phyloP scores from a whole-genome alignment of 148 eudicot species.

The Talinum fruticosum region DNA sequence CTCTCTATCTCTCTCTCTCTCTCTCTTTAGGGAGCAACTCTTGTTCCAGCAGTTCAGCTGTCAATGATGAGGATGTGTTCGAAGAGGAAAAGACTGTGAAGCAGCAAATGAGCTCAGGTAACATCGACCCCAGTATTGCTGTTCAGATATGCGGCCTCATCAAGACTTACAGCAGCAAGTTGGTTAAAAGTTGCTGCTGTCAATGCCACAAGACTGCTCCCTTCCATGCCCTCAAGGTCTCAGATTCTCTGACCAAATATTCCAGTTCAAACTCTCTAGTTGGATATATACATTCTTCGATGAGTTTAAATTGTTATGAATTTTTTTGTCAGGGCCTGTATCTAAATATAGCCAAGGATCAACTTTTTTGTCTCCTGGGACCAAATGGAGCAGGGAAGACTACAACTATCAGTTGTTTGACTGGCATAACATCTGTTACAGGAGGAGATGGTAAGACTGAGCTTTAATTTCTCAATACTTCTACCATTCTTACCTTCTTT shows the following conservation, averaged over 20 bases:
- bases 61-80: constrained; percentile 69
- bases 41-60: constrained; percentile 46
- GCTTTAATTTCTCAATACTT: background rate
- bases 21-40: constrained; percentile 9
- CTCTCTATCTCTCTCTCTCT: background rate
- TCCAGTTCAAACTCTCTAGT: background rate
- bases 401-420: constrained; percentile 75
- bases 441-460: constrained; percentile 70
- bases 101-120: constrained; percentile 46
- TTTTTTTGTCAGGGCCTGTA: constrained; percentile 55
- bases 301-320: too few species aligned
- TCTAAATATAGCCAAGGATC: constrained; percentile 67
- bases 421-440: constrained; percentile 76
- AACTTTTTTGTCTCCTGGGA: constrained; percentile 86
- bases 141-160: constrained; percentile 83
- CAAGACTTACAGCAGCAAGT: constrained; percentile 57
- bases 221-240: constrained; percentile 61
- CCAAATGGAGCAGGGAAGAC: constrained; percentile 99
- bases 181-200: constrained; percentile 48
- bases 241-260: background rate
- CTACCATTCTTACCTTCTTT: background rate
- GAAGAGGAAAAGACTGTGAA: constrained; percentile 74
- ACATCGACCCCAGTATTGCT: constrained; percentile 53
- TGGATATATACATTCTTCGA: background rate
- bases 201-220: constrained; percentile 54